A percentile compares a stretch with the other conserved stretches of the same genome.
phyloP scores from a whole-genome alignment of 2,329 filamentous ascomycete genomes.

The Cladobotryum protrusum region DNA sequence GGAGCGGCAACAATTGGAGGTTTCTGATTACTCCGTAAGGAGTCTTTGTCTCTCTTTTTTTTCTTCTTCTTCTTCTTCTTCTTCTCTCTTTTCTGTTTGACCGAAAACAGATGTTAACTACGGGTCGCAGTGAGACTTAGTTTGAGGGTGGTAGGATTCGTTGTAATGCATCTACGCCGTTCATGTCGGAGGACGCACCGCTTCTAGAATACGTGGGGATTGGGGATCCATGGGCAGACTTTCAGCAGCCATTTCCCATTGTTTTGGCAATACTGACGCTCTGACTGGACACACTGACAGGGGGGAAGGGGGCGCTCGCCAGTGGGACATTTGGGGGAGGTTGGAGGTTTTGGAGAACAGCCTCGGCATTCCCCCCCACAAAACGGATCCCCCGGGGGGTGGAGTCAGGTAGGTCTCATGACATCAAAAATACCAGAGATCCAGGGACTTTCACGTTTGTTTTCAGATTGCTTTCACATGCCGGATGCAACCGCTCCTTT shows the following conservation, averaged over 20 bases:
- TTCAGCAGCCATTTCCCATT: too few species aligned
- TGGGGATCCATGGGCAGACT: background rate
- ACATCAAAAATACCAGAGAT: conserved; percentile 3
- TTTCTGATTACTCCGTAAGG: too few species aligned
- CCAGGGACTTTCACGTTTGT: background rate
- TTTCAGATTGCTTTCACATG: conserved; percentile 5
- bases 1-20: too few species aligned
- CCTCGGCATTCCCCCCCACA: conserved; percentile 8
- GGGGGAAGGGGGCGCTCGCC: too few species aligned
- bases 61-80: too few species aligned
- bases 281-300: conserved; percentile 3
- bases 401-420: conserved; percentile 5
- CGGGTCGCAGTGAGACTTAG: too few species aligned
- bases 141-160: too few species aligned
- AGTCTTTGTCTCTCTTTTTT: too few species aligned
- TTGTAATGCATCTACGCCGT: background rate
- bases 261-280: conserved; percentile 9
- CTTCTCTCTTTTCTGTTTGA: too few species aligned
- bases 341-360: background rate
- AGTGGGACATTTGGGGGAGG: background rate
- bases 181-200: background rate
- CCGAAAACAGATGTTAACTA: too few species aligned
- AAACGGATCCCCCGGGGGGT: too few species aligned
- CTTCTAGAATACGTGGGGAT: conserved; percentile 2
- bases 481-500: background rate